phyloP scores from a whole-genome alignment of 306 rosid genomes.

The Canavalia ensiformis region DNA sequence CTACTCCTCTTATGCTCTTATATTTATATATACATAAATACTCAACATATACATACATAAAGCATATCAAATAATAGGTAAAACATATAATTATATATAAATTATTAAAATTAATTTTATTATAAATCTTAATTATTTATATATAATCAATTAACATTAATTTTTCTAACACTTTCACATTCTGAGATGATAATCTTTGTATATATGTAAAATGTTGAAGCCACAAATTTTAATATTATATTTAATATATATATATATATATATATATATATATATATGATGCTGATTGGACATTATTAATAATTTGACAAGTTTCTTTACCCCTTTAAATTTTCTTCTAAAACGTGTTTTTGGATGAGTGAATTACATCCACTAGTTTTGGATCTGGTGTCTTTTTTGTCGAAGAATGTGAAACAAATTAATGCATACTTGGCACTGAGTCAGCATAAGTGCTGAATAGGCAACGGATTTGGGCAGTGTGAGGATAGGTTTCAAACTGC shows the following conservation, averaged over 20 bases:
- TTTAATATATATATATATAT: not conserved
- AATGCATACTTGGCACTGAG: slow-evolving; percentile 44
- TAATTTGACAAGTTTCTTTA: not conserved
- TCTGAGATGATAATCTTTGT: not conserved
- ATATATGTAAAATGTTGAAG: not conserved
- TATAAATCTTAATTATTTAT: too few species aligned
- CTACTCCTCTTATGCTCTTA: too few species aligned
- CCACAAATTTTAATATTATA: not conserved
- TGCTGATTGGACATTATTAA: slow-evolving; percentile 12
- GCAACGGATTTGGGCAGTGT: not conserved
- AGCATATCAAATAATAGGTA: too few species aligned
- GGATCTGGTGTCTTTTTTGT: not conserved
- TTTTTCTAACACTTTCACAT: not conserved
- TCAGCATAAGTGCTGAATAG: slow-evolving; percentile 42
- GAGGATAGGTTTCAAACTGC: slow-evolving; percentile 30
- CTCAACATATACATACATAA: too few species aligned
- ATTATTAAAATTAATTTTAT: too few species aligned
- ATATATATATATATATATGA: not conserved
- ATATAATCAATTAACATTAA: not conserved
- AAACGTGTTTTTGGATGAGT: not conserved
- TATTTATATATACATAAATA: too few species aligned
- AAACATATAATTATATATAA: too few species aligned
- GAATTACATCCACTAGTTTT: slow-evolving; percentile 33
- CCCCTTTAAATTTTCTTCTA: not conserved
- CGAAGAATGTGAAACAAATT: not conserved